Percentiles rank a stretch among this genome's conserved stretches.
Evolutionary conservation across 176 grass and related monocot genomes (phyloP).

Genomic region (Avena insularis): DNA sequence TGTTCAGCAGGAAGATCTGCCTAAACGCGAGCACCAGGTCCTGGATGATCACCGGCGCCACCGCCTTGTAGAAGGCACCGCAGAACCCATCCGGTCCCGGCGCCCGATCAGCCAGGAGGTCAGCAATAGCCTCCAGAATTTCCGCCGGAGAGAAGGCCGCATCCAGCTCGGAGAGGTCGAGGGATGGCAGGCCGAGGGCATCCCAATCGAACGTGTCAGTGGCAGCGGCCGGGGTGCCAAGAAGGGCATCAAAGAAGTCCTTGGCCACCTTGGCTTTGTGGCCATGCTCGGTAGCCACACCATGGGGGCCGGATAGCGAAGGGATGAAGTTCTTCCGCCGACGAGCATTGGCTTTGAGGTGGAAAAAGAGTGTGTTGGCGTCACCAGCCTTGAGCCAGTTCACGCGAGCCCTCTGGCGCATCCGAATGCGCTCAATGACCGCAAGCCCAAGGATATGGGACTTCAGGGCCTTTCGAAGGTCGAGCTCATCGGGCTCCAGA

Average conservation of each 20-base stretch:
- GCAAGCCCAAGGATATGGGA: not conserved
- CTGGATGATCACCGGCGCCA: too few species aligned
- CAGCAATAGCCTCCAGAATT: not conserved
- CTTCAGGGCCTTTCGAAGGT: not conserved
- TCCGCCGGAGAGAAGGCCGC: not conserved
- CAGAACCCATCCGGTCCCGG: not conserved
- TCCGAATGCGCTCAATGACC: not conserved
- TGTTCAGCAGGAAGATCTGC: too few species aligned
- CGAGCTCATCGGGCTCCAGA: too few species aligned
- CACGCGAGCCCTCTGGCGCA: not conserved
- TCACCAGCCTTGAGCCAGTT: not conserved
- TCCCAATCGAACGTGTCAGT: not conserved
- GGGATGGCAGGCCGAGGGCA: rapidly evolving
- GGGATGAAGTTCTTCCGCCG: not conserved
- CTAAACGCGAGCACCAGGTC: too few species aligned
- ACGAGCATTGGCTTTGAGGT: not conserved
- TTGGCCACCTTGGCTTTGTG: too few species aligned
- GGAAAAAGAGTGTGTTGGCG: not conserved
- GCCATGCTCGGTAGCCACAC: too few species aligned
- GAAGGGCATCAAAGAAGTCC: too few species aligned
- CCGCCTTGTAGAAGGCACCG: not conserved
- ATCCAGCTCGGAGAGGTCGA: not conserved
- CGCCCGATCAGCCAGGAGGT: not conserved
- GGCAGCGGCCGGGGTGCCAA: too few species aligned
- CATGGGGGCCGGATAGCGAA: too few species aligned